These are phyloP conservation scores for Acanthamoeba triangularis DNA, from an alignment of 208 protist species.

Conservation along the genomic window DNA sequence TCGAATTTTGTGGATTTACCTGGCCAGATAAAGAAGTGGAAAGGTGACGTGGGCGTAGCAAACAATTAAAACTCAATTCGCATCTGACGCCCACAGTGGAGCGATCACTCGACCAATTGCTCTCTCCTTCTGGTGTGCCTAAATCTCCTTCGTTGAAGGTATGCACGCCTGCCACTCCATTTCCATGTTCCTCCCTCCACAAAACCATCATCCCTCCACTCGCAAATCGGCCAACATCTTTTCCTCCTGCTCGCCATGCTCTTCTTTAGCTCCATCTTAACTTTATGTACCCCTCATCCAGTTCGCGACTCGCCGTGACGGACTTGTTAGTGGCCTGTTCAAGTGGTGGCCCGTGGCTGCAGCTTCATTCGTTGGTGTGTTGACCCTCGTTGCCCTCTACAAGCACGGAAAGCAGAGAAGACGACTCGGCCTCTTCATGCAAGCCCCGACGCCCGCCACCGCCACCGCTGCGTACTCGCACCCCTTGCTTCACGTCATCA, in stretches of 20 bases:
- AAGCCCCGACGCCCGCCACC: not conserved
- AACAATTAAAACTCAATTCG: too few relatives aligned
- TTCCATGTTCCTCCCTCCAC: too few relatives aligned
- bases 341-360: not conserved
- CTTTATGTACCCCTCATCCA: too few relatives aligned
- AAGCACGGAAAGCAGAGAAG: slow-evolving; percentile 37
- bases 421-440: not conserved
- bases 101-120: not conserved
- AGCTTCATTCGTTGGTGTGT: not conserved
- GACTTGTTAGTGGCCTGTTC: not conserved
- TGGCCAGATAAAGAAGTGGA: too few relatives aligned
- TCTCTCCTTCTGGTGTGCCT: not conserved
- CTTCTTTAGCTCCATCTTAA: too few relatives aligned
- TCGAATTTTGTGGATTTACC: too few relatives aligned
- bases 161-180: too few relatives aligned
- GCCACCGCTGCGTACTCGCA: not conserved
- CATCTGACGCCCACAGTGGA: not conserved
- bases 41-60: too few relatives aligned
- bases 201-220: not conserved
- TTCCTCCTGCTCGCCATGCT: too few relatives aligned
- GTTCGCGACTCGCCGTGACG: too few relatives aligned
- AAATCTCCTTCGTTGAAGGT: too few relatives aligned
- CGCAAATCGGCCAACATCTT: not conserved
- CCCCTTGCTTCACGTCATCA: not conserved
- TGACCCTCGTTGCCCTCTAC: slow-evolving; percentile 16